Percentiles rank a stretch among this genome's conserved stretches.
Conservation (phyloP, 495 filamentous ascomycete species). For the Penicillium verhagenii region DNA sequence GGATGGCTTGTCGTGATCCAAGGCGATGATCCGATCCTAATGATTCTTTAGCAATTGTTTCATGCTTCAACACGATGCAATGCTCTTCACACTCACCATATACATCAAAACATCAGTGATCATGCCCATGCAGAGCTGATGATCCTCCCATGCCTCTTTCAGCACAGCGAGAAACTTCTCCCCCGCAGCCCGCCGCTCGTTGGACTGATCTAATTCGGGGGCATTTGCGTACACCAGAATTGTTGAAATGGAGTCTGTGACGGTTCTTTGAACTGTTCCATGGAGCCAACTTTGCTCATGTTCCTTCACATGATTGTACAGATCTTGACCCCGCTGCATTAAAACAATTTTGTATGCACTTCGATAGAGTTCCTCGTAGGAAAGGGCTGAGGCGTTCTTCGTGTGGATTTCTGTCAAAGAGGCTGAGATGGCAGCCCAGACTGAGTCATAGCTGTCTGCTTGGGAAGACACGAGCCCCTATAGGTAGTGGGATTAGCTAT, state of each 20-base stretch:
- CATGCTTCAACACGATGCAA: background rate
- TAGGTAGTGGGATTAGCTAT: slow-evolving; percentile 16
- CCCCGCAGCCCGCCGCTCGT: slow-evolving; percentile 74
- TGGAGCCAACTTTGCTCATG: slow-evolving; percentile 82
- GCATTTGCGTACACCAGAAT: slow-evolving; percentile 51
- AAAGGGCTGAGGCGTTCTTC: slow-evolving; percentile 84
- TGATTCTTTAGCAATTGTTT: slow-evolving; percentile 3
- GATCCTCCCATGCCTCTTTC: slow-evolving; percentile 78
- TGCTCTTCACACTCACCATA: slow-evolving; percentile 56
- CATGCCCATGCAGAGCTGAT: slow-evolving; percentile 95
- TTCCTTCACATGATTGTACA: slow-evolving; percentile 75
- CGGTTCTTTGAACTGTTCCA: slow-evolving; percentile 60
- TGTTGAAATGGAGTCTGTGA: slow-evolving; percentile 60
- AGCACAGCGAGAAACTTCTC: slow-evolving; percentile 79
- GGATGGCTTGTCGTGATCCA: slow-evolving; percentile 67
- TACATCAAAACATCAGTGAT: slow-evolving; percentile 98
- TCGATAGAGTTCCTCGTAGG: slow-evolving; percentile 94
- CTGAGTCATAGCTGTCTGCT: slow-evolving; percentile 72
- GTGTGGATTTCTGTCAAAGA: slow-evolving; percentile 85
- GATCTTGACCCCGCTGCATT: slow-evolving; percentile 76
- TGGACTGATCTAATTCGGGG: slow-evolving; percentile 54
- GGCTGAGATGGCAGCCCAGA: slow-evolving; percentile 70
- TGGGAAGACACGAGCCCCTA: slow-evolving; percentile 56
- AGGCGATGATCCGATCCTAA: slow-evolving; percentile 73
- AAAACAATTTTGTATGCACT: slow-evolving; percentile 95